Conservation (phyloP, 1,284 basidiomycete species). For the Ganoderma meredithae region DNA sequence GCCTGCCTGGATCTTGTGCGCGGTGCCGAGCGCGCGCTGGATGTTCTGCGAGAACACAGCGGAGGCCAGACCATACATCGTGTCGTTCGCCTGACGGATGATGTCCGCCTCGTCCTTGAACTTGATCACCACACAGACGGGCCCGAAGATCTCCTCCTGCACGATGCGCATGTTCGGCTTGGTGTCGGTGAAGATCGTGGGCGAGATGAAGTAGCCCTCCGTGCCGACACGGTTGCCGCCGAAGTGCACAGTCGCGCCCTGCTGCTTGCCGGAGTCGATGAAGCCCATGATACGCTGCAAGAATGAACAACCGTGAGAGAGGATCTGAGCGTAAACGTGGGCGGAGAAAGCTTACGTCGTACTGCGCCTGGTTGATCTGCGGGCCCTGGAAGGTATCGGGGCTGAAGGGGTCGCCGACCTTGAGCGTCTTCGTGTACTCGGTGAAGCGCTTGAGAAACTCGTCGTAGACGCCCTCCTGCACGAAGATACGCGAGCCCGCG, state of each 20-base stretch:
- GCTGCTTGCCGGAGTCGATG: conserved; percentile 85
- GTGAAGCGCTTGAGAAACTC: conserved; percentile 73
- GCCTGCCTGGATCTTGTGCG: conserved; percentile 84
- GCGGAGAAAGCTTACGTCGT: conserved; percentile 54
- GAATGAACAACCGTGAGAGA: conserved; percentile 18
- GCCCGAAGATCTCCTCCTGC: conserved; percentile 92
- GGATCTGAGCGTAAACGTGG: background rate
- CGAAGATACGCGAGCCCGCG: conserved; percentile 87
- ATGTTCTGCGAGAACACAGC: conserved; percentile 88
- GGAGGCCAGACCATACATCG: conserved; percentile 81
- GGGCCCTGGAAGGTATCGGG: conserved; percentile 82
- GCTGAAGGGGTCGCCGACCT: conserved; percentile 85
- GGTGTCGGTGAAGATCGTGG: conserved; percentile 89
- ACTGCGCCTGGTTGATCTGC: conserved; percentile 81
- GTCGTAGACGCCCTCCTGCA: conserved; percentile 86
- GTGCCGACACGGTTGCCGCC: conserved; percentile 82
- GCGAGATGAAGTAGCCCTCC: conserved; percentile 80
- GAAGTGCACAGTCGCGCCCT: conserved; percentile 82
- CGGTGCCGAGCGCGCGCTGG: conserved; percentile 76
- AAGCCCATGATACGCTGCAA: conserved; percentile 83
- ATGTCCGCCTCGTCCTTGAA: conserved; percentile 73
- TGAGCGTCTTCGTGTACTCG: conserved; percentile 61
- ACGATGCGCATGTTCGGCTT: conserved; percentile 87
- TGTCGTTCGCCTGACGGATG: conserved; percentile 84
- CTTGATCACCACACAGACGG: conserved; percentile 79